Percentiles rank a stretch among this genome's conserved stretches.
Evolutionary conservation across 2,329 filamentous ascomycete species (phyloP).

Genomic region (Aspergillus quadricinctus): DNA sequence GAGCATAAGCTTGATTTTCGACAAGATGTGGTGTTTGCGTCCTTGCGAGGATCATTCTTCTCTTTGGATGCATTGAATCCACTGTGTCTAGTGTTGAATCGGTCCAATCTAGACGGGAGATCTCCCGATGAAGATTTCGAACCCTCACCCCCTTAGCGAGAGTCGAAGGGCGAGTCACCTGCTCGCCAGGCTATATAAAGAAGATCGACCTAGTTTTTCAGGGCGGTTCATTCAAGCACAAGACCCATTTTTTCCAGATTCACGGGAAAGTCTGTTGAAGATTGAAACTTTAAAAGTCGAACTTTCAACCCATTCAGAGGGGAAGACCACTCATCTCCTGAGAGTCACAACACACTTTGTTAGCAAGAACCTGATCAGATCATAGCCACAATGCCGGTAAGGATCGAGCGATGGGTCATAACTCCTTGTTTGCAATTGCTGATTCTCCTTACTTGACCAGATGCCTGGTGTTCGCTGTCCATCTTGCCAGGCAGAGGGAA

Average conservation of each 20-base stretch:
- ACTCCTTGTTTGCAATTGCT: not conserved
- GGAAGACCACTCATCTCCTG: not conserved
- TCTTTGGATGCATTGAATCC: slow-evolving; percentile 19
- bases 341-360: not conserved
- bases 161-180: not conserved
- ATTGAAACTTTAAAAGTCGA: not conserved
- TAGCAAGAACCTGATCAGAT: not conserved
- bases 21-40: slow-evolving; percentile 19
- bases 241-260: not conserved
- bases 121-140: slow-evolving; percentile 17
- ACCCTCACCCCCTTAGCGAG: not conserved
- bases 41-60: slow-evolving; percentile 11
- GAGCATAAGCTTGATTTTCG: slow-evolving; percentile 7
- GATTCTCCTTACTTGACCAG: slow-evolving; percentile 18
- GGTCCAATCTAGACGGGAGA: slow-evolving; percentile 20
- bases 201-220: slow-evolving; percentile 4
- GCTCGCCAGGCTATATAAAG: slow-evolving; percentile 16
- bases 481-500: slow-evolving; percentile 30
- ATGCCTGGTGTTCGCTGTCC: slow-evolving; percentile 45
- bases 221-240: slow-evolving; percentile 12
- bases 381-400: slow-evolving; percentile 10
- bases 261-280: not conserved
- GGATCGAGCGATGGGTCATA: not conserved
- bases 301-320: not conserved
- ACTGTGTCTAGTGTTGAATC: slow-evolving; percentile 7